These are phyloP conservation scores for Zopfochytrium polystomum DNA, from an alignment of 371 early-diverging fungal genomes.

Conservation along the genomic window DNA sequence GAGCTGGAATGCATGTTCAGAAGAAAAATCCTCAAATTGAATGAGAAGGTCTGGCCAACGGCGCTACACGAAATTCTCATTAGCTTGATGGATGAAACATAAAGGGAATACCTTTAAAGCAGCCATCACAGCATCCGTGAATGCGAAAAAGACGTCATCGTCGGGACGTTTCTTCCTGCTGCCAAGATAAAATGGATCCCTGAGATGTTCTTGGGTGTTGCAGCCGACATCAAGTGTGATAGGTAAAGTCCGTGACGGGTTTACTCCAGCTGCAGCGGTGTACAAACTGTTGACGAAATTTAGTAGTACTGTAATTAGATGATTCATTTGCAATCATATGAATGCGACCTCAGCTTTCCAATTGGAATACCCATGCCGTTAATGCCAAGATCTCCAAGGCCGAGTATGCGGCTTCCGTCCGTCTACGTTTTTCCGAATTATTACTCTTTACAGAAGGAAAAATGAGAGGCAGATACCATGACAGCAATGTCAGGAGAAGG, in stretches of 20 bases:
- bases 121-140: conserved; percentile 75
- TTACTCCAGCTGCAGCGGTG: conserved; percentile 84
- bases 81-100: too few relatives aligned
- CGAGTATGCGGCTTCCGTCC: conserved; percentile 89
- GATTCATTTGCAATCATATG: too few relatives aligned
- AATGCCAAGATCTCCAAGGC: conserved; percentile 87
- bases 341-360: conserved; percentile 90
- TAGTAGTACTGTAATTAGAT: too few relatives aligned
- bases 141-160: conserved; percentile 70
- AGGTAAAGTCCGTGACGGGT: conserved; percentile 81
- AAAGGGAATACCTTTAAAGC: too few relatives aligned
- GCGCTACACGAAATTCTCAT: too few relatives aligned
- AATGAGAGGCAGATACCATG: too few relatives aligned
- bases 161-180: conserved; percentile 65
- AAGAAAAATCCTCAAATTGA: conserved; percentile 91
- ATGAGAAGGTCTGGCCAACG: conserved; percentile 76
- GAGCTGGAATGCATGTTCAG: conserved; percentile 63
- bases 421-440: too few relatives aligned
- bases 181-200: conserved; percentile 88
- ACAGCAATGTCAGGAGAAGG: conserved; percentile 72
- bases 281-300: too few relatives aligned
- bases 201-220: conserved; percentile 68
- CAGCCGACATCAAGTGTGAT: conserved; percentile 88
- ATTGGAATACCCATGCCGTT: conserved; percentile 91
- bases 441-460: too few relatives aligned